Evolutionary conservation across 805 yeast species (phyloP).

Genomic region (Limtongia smithiae): DNA sequence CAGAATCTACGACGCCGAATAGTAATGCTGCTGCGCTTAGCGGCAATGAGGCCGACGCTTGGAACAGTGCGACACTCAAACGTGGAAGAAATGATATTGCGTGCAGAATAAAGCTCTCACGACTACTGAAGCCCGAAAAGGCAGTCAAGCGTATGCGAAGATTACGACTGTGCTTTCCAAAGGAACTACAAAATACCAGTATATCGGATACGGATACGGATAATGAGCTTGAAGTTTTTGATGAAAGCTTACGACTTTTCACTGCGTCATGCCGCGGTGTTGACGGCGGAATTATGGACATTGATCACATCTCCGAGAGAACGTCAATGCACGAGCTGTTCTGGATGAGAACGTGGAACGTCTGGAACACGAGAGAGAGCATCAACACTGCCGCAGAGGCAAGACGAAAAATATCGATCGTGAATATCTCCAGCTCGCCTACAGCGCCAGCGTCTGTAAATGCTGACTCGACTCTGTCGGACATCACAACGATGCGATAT

Average conservation of each 20-base stretch:
- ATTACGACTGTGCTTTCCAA: constrained; percentile 5
- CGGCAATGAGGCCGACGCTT: neutral
- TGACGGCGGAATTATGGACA: constrained; percentile 1
- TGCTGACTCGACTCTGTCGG: neutral
- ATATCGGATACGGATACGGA: too few species aligned
- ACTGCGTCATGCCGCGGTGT: constrained; percentile 10
- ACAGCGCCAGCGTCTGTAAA: neutral
- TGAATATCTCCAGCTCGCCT: too few species aligned
- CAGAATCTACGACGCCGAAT: too few species aligned
- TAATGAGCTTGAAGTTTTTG: too few species aligned
- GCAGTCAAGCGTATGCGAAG: constrained; percentile 5
- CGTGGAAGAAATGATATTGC: neutral
- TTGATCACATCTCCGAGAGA: neutral
- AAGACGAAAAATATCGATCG: too few species aligned
- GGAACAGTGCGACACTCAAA: neutral
- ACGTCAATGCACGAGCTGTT: too few species aligned
- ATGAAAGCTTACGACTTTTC: neutral
- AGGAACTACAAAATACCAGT: neutral
- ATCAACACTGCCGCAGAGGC: too few species aligned
- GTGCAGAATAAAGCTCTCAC: neutral
- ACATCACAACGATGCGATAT: neutral
- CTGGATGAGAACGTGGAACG: too few species aligned
- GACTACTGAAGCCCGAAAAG: constrained; percentile 6
- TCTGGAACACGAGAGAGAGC: too few species aligned
- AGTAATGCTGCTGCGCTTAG: too few species aligned